phyloP scores from a whole-genome alignment of 257 asterid species.

The Paulownia fortunei region DNA sequence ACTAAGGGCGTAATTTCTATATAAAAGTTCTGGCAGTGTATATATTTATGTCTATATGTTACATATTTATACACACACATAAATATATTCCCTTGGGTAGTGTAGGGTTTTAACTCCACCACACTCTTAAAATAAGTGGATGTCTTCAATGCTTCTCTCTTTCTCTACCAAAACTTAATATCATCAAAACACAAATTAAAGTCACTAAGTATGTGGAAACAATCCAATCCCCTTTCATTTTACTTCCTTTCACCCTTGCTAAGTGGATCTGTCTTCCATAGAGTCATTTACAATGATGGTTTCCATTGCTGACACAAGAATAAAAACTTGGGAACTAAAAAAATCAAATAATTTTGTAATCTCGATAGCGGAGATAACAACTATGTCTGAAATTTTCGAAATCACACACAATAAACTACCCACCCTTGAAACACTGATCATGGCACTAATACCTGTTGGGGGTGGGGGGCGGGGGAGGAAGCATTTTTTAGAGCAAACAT shows the following conservation, averaged over 20 bases:
- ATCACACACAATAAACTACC: not conserved
- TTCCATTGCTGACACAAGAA: not conserved
- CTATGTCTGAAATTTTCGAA: not conserved
- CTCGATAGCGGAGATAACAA: not conserved
- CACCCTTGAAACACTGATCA: not conserved
- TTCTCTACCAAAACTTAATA: not conserved
- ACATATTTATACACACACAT: too few species aligned
- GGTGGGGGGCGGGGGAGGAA: too few species aligned
- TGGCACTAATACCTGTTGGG: not conserved
- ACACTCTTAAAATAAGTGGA: not conserved
- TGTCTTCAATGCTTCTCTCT: not conserved
- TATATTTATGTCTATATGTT: not conserved
- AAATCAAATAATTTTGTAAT: not conserved
- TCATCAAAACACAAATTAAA: not conserved
- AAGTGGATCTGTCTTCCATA: conserved; percentile 9
- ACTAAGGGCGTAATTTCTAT: not conserved
- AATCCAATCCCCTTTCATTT: not conserved
- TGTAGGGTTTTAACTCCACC: not conserved
- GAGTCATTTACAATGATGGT: not conserved
- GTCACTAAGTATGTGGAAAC: not conserved
- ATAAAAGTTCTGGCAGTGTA: not conserved
- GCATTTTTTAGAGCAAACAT: not conserved
- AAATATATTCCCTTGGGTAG: not conserved
- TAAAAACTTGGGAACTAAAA: conserved; percentile 6
- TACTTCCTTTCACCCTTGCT: not conserved